Evolutionary conservation across 768 basidiomycete species (phyloP).

Genomic region (Ramaria rubella): DNA sequence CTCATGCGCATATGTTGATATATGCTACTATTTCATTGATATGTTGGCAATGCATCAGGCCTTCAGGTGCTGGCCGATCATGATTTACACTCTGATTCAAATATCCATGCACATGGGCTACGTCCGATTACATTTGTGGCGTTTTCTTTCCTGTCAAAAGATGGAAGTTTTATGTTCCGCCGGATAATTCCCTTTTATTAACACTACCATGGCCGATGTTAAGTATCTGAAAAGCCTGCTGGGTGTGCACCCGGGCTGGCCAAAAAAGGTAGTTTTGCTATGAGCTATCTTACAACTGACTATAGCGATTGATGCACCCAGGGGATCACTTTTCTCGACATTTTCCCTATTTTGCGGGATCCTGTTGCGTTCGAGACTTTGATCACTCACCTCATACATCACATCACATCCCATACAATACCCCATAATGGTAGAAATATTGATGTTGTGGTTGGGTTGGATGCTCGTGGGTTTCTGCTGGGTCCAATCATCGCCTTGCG

Average conservation of each 20-base stretch:
- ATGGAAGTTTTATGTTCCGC: not conserved
- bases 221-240: constrained; percentile 60
- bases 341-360: constrained; percentile 86
- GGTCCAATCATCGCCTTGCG: constrained; percentile 89
- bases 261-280: constrained; percentile 66
- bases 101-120: not conserved
- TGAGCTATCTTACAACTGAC: not conserved
- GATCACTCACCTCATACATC: constrained; percentile 83
- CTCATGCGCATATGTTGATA: constrained; percentile 9
- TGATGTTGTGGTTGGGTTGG: constrained; percentile 91
- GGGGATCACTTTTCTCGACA: constrained; percentile 91
- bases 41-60: not conserved
- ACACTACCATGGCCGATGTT: constrained; percentile 64
- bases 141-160: too few species aligned
- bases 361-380: constrained; percentile 86
- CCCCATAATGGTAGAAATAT: constrained; percentile 57
- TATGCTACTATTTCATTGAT: constrained; percentile 6
- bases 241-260: constrained; percentile 67
- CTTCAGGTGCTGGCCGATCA: not conserved
- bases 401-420: constrained; percentile 73
- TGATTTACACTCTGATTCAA: not conserved
- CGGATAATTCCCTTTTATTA: not conserved
- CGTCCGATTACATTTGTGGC: too few species aligned
- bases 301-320: constrained; percentile 22
- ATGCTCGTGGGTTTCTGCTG: constrained; percentile 92